Base-by-base conservation (phyloP, 345 rosid species). In the Camelina neglecta region DNA sequence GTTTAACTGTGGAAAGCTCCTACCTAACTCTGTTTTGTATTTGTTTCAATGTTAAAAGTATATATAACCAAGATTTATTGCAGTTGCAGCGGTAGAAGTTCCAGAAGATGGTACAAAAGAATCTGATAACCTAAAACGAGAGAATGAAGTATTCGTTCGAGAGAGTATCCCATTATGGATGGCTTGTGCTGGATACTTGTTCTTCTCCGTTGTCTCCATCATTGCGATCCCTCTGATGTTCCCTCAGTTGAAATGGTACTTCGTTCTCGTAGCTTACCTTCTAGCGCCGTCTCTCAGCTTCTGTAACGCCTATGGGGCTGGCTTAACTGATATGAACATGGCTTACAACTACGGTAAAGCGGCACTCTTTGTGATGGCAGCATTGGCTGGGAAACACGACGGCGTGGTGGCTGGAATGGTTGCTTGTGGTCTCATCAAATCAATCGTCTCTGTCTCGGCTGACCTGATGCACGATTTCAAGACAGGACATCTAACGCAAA, bases 321-420 rank as follows among this genome's bases (percentile, higher is more conserved):
- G 99, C 8, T 84, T 93, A 33, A 95, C 98, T 0, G 99, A 92
- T 83, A 93, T 95, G 94, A 95, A 93, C 86, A 90, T 95, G 98
- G 93, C 93, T 50, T 93, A 85, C 76, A 95, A 90, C 69, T 93
- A 95, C 7, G 99, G 98, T 31, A 90, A 95, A 82, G 97, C 92
- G 0, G 96, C 96, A 0, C 93, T 95, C 51, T 92, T 95, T 55
- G 81, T 88, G 60, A 87, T 95, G 6, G 94, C 99, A 0, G 91
- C 99, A 1, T 39, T 92, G 42, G 82, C 92, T 0, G 90, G 94
- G 2, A 81, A 86, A 58, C 70, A 83, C 3, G 80, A 87, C 0
- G 98, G 97, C 0, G 98, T 95, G 23, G 93, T 88, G 23, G 98
- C 98, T 0, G 97, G 97, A 64, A 93, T 93, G 12, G 87, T 93